These are phyloP conservation scores for Saccharum hybrid DNA, from an alignment of 202 grass and related monocot species.

Conservation along the genomic window DNA sequence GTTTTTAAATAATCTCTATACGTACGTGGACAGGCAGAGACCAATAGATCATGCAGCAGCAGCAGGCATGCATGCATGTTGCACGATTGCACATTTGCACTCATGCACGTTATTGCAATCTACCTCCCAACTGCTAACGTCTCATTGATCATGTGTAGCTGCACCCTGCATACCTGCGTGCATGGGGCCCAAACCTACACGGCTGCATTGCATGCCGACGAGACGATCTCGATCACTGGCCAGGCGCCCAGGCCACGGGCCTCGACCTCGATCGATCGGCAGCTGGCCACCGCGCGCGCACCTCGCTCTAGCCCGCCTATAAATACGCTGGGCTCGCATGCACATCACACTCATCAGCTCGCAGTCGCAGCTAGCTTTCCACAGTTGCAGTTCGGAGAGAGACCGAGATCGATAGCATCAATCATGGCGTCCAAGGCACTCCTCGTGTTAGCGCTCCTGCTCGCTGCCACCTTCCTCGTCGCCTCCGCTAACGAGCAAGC, in stretches of 20 bases:
- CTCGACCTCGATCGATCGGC: not conserved
- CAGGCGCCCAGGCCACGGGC: too few species aligned
- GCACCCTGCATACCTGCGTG: not conserved
- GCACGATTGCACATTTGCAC: too few species aligned
- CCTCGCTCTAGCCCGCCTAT: conserved; percentile 2
- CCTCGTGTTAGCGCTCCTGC: conserved; percentile 48
- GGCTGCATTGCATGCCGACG: not conserved
- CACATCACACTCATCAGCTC: not conserved
- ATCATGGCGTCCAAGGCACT: conserved; percentile 51
- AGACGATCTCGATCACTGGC: not conserved
- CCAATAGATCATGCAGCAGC: too few species aligned
- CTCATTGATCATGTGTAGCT: not conserved
- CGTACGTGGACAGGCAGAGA: too few species aligned
- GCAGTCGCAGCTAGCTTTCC: not conserved
- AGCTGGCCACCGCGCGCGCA: not conserved
- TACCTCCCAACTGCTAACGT: not conserved
- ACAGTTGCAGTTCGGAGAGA: not conserved
- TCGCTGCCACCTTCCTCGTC: conserved; percentile 53
- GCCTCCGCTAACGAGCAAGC: conserved; percentile 45
- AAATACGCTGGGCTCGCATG: conserved; percentile 30
- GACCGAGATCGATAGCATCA: not conserved
- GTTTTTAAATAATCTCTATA: too few species aligned
- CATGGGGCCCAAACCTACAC: not conserved
- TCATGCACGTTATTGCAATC: conserved; percentile 1
- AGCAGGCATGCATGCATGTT: too few species aligned